Evolutionary conservation across 768 basidiomycete species (phyloP), one percentile per base, ranked within the genome.

Genomic region (Naematelia encephala): DNA sequence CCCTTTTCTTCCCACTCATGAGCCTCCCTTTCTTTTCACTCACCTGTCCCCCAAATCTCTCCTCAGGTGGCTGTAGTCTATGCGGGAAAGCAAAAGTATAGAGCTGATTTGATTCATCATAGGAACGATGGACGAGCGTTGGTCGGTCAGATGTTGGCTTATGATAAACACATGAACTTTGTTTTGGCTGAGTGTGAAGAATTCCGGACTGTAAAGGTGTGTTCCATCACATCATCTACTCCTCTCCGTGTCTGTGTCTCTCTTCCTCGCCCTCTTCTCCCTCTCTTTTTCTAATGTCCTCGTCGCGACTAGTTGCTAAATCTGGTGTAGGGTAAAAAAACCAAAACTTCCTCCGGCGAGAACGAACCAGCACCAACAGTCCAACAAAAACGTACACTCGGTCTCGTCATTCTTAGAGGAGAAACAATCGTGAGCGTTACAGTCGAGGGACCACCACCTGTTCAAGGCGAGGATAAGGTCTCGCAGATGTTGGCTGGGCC

Each of bases 101-200:
- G 12, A 19, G n/a, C 43, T 27, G 57, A 55, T 59, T 47, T 50
- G 19, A 44, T 5, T n/a, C n/a, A n/a, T n/a, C n/a, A 13, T 59
- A 78, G 77, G 54, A 77, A 77, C 86, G 96, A 99, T 79, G 92
- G 92, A 60, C 89, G 96, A 78, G 85, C 89, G 57, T 81, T 98
- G 70, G 91, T 90, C 47, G 96, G 96, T 43, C 96, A 98, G 81
- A 96, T 98, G 90, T 88, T 99, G 77, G 96, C 96, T 53, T 99
- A 97, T 77, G 96, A 99, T 81, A 87, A 90, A 73, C 96, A 99
- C 80, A 99, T 98, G 96, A 99, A 99, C 80, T 82, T 99, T 68
- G 96, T 99, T 46, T 81, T 99, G 55, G 92, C 94, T 14, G 96
- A 98, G 69, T 97, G 93, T 74, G 96, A 99, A 79, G 96, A 99